Conservation (phyloP, 2,329 filamentous ascomycete species). For the Erysiphe pisi region DNA sequence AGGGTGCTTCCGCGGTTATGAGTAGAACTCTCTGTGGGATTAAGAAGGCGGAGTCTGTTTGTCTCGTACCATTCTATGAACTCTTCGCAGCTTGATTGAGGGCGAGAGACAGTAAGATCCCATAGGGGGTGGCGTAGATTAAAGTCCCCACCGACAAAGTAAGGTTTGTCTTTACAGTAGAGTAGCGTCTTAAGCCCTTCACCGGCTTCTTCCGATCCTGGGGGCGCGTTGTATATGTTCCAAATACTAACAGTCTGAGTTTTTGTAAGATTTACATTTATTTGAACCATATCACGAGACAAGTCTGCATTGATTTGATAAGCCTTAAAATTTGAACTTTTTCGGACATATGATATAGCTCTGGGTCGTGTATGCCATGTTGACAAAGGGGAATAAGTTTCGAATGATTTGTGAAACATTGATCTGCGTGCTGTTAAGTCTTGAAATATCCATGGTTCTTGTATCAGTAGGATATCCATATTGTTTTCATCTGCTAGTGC, state of each 20-base stretch:
- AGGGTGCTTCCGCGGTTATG: conserved; percentile 19
- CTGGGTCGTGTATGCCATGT: too few relatives aligned
- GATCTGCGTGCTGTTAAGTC: too few relatives aligned
- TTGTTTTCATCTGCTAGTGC: not conserved
- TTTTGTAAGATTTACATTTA: not conserved
- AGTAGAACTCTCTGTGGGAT: not conserved
- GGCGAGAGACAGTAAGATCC: not conserved
- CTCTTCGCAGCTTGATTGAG: not conserved
- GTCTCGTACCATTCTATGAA: not conserved
- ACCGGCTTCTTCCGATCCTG: not conserved
- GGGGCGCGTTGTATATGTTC: not conserved
- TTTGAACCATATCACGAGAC: not conserved
- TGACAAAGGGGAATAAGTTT: too few relatives aligned
- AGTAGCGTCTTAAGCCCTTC: not conserved
- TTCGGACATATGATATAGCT: not conserved
- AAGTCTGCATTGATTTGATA: not conserved
- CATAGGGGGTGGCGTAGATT: too few relatives aligned
- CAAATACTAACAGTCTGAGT: not conserved
- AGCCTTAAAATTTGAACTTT: not conserved
- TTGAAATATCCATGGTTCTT: too few relatives aligned
- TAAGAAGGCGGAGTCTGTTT: not conserved
- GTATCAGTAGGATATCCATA: too few relatives aligned
- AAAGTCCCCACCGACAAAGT: too few relatives aligned
- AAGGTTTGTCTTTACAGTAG: not conserved
- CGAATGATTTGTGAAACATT: too few relatives aligned